A percentile compares a stretch with the other conserved stretches of the same genome.
Evolutionary conservation across 1,284 basidiomycete species (phyloP).

Genomic region (Tylopilus sp.): DNA sequence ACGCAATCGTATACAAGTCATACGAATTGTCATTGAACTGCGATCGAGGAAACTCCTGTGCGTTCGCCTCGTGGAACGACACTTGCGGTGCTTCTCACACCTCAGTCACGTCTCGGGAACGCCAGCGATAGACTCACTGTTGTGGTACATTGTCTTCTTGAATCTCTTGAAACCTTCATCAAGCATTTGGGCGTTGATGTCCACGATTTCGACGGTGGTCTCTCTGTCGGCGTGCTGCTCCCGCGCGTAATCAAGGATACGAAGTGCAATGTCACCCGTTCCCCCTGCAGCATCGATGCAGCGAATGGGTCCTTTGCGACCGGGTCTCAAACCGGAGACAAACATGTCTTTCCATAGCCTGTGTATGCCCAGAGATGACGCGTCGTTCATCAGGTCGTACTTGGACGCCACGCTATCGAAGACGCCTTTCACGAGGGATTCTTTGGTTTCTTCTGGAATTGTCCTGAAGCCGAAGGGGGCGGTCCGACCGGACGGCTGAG

Average conservation of each 20-base stretch:
- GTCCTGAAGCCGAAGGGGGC: conserved; percentile 93
- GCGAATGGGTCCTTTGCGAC: conserved; percentile 62
- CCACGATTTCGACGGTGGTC: conserved; percentile 87
- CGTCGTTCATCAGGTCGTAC: conserved; percentile 99
- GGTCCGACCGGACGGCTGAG: conserved; percentile 39
- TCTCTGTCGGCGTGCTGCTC: conserved; percentile 87
- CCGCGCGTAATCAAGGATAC: conserved; percentile 89
- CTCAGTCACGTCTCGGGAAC: conserved; percentile 11
- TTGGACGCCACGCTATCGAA: conserved; percentile 95
- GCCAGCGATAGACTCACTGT: conserved; percentile 56
- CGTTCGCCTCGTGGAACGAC: conserved; percentile 91
- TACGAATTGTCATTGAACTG: conserved; percentile 79
- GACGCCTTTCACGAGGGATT: conserved; percentile 80
- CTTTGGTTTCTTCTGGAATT: conserved; percentile 76
- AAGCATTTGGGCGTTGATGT: conserved; percentile 96
- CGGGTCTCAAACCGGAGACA: conserved; percentile 79
- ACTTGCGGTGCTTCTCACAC: conserved; percentile 79
- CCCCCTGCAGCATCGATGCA: conserved; percentile 98
- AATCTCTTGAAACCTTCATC: conserved; percentile 89
- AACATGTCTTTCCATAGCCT: conserved; percentile 97
- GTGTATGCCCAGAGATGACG: conserved; percentile 95
- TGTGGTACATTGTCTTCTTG: conserved; percentile 95
- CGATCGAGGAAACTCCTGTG: conserved; percentile 70
- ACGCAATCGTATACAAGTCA: conserved; percentile 98
- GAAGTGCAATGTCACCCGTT: conserved; percentile 95